Evolutionary conservation across 2,329 filamentous ascomycete genomes (phyloP).

Genomic region (Diaporthe sp.): DNA sequence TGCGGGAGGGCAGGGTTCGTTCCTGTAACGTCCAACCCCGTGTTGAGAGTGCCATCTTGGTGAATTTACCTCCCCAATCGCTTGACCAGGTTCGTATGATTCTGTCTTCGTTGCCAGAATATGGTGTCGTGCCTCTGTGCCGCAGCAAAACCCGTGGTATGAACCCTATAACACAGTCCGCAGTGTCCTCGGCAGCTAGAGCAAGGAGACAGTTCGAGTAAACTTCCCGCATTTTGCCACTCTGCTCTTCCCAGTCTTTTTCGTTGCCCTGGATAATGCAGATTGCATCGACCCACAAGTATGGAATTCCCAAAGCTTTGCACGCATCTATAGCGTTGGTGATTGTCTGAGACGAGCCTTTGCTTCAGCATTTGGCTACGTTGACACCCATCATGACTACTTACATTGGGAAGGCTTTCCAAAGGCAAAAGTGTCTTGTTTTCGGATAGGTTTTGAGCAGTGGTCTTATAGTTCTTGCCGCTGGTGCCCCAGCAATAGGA

Average conservation of each 20-base stretch:
- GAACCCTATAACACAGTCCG: background rate
- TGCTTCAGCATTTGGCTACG: no score
- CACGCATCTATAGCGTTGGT: background rate
- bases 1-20: background rate
- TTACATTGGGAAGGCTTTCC: background rate
- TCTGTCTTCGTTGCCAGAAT: background rate
- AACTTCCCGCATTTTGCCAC: background rate
- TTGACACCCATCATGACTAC: background rate
- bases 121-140: background rate
- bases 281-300: background rate
- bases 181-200: background rate
- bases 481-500: background rate
- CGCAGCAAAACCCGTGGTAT: background rate
- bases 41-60: background rate
- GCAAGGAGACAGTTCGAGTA: background rate
- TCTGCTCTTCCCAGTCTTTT: background rate
- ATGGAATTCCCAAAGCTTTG: background rate
- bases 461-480: background rate
- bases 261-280: background rate
- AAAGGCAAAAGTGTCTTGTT: background rate
- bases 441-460: background rate
- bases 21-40: conserved; percentile 5
- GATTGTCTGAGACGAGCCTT: background rate
- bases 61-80: background rate
- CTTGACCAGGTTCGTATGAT: background rate